Evolutionary conservation across 139 green algal genomes (phyloP).

Genomic region (Chlamydomonas eustigma): DNA sequence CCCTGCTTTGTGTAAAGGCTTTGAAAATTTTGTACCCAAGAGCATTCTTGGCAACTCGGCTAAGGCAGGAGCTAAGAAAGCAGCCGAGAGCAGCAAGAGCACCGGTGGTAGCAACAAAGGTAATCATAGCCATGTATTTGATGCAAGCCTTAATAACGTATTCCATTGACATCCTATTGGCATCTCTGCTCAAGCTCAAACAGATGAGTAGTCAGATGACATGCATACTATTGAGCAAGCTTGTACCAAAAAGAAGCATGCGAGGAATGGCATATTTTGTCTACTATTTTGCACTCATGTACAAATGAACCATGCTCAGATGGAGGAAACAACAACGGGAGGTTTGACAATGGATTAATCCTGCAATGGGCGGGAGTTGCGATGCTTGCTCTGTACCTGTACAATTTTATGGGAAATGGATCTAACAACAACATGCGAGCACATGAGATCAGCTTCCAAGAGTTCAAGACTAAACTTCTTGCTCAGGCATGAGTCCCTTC

Average conservation of each 20-base stretch:
- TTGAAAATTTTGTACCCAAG: conserved; percentile 15
- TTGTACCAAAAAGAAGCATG: background rate
- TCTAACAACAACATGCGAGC: background rate
- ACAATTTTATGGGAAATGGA: background rate
- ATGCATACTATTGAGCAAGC: background rate
- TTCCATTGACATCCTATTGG: too few species aligned
- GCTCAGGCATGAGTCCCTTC: conserved; percentile 26
- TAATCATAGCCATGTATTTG: too few species aligned
- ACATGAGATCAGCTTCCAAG: conserved; percentile 89
- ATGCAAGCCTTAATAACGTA: too few species aligned
- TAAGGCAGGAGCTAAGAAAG: background rate
- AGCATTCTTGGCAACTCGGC: background rate
- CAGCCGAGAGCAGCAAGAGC: background rate
- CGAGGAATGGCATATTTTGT: background rate
- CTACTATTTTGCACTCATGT: background rate
- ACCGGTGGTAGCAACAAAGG: conserved; percentile 1
- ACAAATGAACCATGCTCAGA: background rate
- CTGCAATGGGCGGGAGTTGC: conserved; percentile 1
- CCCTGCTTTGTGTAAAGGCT: conserved; percentile 7
- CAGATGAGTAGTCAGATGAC: background rate
- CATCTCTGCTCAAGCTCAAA: background rate
- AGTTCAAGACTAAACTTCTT: conserved; percentile 87
- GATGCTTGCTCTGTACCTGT: background rate
- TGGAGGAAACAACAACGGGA: background rate
- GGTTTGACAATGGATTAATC: background rate